Conservation (phyloP, 1,139 yeast species). For the Scheffersomyces illinoinensis region DNA sequence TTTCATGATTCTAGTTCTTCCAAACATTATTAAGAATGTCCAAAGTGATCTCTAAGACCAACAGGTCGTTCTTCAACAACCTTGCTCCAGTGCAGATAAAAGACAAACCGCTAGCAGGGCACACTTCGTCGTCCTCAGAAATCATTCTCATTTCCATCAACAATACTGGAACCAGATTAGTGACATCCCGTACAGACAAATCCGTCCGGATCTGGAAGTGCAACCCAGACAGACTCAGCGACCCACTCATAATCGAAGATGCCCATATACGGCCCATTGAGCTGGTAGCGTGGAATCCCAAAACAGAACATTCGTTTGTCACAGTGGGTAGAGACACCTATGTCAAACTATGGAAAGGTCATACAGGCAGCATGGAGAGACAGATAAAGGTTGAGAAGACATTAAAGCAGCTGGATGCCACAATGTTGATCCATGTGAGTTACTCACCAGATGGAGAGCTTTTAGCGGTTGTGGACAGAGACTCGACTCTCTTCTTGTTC, state of each 20-base stretch:
- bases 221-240: slow-evolving; percentile 26
- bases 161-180: slow-evolving; percentile 43
- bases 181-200: slow-evolving; percentile 47
- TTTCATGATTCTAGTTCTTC: background rate
- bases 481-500: slow-evolving; percentile 28
- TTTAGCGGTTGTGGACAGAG: slow-evolving; percentile 50
- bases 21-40: background rate
- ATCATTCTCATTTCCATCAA: slow-evolving; percentile 36
- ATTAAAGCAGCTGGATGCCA: slow-evolving; percentile 10
- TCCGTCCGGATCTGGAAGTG: slow-evolving; percentile 47
- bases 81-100: slow-evolving; percentile 21
- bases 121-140: slow-evolving; percentile 26
- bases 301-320: slow-evolving; percentile 51
- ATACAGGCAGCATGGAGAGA: slow-evolving; percentile 36
- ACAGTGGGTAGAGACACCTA: slow-evolving; percentile 59
- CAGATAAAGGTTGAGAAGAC: slow-evolving; percentile 28
- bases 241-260: slow-evolving; percentile 40
- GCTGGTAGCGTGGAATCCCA: slow-evolving; percentile 62
- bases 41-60: slow-evolving; percentile 1
- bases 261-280: slow-evolving; percentile 52
- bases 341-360: slow-evolving; percentile 59
- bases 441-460: slow-evolving; percentile 57
- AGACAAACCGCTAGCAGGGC: slow-evolving; percentile 32
- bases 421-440: slow-evolving; percentile 32
- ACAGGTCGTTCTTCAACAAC: slow-evolving; percentile 23